Percentiles rank a stretch among this genome's conserved stretches.
Evolutionary conservation across 2,329 filamentous ascomycete genomes (phyloP).

Genomic region (Teratosphaeria nubilosa): DNA sequence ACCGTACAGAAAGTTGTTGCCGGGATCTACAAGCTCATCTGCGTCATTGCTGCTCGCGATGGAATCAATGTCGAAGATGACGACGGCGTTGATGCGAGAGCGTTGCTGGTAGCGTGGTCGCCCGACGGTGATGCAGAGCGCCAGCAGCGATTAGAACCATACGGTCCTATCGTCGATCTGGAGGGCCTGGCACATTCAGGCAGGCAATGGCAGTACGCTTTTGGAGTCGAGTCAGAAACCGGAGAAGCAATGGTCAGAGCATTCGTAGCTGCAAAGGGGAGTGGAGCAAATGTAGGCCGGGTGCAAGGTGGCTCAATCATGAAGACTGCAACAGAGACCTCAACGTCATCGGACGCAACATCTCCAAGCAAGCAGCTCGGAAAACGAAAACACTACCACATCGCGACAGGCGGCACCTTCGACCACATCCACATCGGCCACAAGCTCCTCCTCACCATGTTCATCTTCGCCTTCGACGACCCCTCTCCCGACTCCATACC

Average conservation of each 20-base stretch:
- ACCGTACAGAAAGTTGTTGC: slow-evolving; percentile 66
- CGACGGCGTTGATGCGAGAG: slow-evolving; percentile 63
- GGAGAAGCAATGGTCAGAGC: slow-evolving; percentile 49
- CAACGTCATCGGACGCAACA: slow-evolving; percentile 1
- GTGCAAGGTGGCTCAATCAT: slow-evolving; percentile 17
- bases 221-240: slow-evolving; percentile 54
- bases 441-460: slow-evolving; percentile 90
- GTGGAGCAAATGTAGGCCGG: slow-evolving; percentile 22
- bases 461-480: slow-evolving; percentile 56
- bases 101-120: slow-evolving; percentile 61
- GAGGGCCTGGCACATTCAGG: slow-evolving; percentile 37
- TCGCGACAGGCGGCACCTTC: slow-evolving; percentile 87
- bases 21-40: slow-evolving; percentile 67
- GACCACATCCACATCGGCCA: slow-evolving; percentile 93
- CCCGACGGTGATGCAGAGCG: slow-evolving; percentile 11
- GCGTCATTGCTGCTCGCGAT: slow-evolving; percentile 56
- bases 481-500: neutral
- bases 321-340: neutral
- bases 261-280: slow-evolving; percentile 28
- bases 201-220: slow-evolving; percentile 55
- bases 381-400: slow-evolving; percentile 34
- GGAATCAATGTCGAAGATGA: slow-evolving; percentile 54
- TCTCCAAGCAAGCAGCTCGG: neutral
- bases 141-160: slow-evolving; percentile 8
- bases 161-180: slow-evolving; percentile 43